Evolutionary conservation across 257 asterid genomes (phyloP).

Genomic region (Solanum pinnatisectum): DNA sequence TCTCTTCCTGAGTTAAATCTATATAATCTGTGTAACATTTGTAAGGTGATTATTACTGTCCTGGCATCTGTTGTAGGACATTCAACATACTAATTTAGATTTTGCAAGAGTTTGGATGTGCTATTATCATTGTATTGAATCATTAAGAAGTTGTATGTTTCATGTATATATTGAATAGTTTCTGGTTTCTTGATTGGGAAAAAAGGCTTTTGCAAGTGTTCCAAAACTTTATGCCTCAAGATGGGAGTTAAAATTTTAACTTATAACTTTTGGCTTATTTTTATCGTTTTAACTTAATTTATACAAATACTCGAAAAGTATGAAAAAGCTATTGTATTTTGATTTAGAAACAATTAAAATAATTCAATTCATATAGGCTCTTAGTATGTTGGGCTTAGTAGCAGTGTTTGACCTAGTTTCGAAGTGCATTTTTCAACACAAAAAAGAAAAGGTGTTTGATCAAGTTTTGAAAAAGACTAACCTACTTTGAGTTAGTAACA

Average conservation of each 20-base stretch:
- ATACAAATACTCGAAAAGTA: not conserved
- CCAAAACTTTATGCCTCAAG: not conserved
- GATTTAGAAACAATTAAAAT: too few relatives aligned
- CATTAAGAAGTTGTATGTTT: not conserved
- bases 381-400: not conserved
- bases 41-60: not conserved
- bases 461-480: not conserved
- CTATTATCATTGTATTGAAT: not conserved
- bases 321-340: too few relatives aligned
- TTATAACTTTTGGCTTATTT: not conserved
- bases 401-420: not conserved
- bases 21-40: not conserved
- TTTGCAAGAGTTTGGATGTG: not conserved
- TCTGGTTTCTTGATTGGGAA: not conserved
- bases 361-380: not conserved
- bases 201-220: not conserved
- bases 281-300: too few relatives aligned
- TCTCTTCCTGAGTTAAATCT: not conserved
- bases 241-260: not conserved
- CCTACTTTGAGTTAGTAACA: not conserved
- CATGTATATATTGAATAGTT: not conserved
- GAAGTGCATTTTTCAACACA: not conserved
- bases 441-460: not conserved
- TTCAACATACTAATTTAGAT: not conserved
- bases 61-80: not conserved